A percentile compares a stretch with the other conserved stretches of the same genome.
These are phyloP conservation scores for Hyaloscypha variabilis DNA, from an alignment of 495 filamentous ascomycete species.

Conservation along the genomic window DNA sequence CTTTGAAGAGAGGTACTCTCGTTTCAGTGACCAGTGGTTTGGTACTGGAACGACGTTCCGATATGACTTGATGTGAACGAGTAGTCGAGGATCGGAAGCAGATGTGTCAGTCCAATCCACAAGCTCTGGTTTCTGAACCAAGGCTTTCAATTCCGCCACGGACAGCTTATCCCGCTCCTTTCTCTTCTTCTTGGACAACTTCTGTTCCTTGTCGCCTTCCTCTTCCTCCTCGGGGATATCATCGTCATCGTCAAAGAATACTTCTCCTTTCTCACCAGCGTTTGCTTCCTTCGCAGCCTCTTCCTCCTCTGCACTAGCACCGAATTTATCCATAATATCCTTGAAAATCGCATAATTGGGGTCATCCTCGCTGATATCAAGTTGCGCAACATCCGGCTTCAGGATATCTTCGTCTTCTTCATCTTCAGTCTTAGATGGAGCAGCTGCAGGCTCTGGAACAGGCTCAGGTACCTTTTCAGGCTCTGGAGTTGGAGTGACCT, in stretches of 20 bases:
- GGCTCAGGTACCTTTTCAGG: conserved; percentile 26
- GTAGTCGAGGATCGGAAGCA: conserved; percentile 84
- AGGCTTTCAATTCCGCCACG: conserved; percentile 90
- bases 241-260: conserved; percentile 84
- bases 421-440: conserved; percentile 9
- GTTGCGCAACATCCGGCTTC: conserved; percentile 36
- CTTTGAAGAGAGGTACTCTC: conserved; percentile 95
- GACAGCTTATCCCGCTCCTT: conserved; percentile 91
- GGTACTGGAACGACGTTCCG: conserved; percentile 96
- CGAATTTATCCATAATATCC: conserved; percentile 75
- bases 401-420: conserved; percentile 40
- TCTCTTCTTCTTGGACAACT: conserved; percentile 88
- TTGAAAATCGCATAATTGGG: conserved; percentile 84
- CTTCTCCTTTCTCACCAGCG: conserved; percentile 74
- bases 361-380: conserved; percentile 63
- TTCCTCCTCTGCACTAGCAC: conserved; percentile 58
- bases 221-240: conserved; percentile 87
- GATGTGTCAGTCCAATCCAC: conserved; percentile 98
- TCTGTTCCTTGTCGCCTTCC: conserved; percentile 65
- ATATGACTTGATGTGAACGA: conserved; percentile 93
- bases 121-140: conserved; percentile 88
- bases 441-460: conserved; percentile 27
- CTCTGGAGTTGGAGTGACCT: conserved; percentile 35
- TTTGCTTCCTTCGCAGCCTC: conserved; percentile 59
- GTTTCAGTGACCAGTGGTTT: conserved; percentile 89